A percentile compares a stretch with the other conserved stretches of the same genome.
Conservation (phyloP, 2,329 filamentous ascomycete genomes). For the Microascus cirrosus region DNA sequence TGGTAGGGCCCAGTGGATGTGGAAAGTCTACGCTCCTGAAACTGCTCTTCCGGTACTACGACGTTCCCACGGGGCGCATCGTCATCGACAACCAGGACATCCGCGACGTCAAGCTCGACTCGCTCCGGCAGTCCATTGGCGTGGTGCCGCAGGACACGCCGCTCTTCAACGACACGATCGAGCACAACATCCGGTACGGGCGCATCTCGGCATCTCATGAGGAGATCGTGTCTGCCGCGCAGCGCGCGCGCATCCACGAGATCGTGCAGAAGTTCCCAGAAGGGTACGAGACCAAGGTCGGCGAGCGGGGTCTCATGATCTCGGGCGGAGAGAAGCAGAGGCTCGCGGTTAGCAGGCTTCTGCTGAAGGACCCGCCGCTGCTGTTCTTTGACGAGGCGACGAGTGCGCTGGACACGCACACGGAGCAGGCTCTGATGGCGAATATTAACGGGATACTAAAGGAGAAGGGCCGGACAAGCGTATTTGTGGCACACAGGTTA, state of each 20-base stretch:
- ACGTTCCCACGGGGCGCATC: conserved; percentile 75
- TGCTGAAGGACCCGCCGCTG: conserved; percentile 81
- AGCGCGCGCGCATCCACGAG: conserved; percentile 74
- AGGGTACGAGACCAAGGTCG: conserved; percentile 85
- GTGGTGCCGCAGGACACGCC: conserved; percentile 97
- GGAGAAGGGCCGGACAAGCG: conserved; percentile 80
- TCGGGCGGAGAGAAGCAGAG: conserved; percentile 91
- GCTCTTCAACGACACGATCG: conserved; percentile 92
- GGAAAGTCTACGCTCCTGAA: conserved; percentile 91
- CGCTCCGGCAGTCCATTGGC: conserved; percentile 73
- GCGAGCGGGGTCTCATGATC: conserved; percentile 93
- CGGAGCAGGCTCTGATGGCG: conserved; percentile 77
- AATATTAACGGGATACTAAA: conserved; percentile 90
- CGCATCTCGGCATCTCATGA: conserved; percentile 65
- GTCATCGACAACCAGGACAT: conserved; percentile 91
- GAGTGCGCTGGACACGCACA: conserved; percentile 84
- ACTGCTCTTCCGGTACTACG: conserved; percentile 89
- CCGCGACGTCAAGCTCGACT: conserved; percentile 69
- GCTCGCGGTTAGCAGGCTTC: conserved; percentile 68
- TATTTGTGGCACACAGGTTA: conserved; percentile 88
- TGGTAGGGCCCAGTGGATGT: conserved; percentile 91
- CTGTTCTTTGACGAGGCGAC: conserved; percentile 96
- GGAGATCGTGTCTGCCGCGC: conserved; percentile 65
- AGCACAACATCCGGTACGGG: conserved; percentile 92
- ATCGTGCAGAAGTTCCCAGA: conserved; percentile 70